Evolutionary conservation across 2,329 filamentous ascomycete genomes (phyloP), one percentile per base, ranked within the genome.

Genomic region (Metarhizium sp.): DNA sequence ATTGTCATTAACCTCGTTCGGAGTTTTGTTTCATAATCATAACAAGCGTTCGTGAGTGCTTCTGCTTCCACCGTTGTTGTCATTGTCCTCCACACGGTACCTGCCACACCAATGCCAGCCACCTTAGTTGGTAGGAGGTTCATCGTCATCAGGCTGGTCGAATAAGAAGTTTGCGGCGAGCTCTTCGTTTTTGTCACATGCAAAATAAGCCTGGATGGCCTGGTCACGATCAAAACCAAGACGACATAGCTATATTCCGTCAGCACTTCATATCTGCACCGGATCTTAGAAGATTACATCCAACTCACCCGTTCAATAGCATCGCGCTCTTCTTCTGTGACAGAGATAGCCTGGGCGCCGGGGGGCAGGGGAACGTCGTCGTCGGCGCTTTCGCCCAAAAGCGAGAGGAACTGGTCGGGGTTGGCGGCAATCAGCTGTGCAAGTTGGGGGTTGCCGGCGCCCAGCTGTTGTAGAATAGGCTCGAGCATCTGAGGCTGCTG

Each of bases 141-240:
- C 85, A 40, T 89, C 86, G 50, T 96, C 92, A 59, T 95, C 91
- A 10, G 92, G 92, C 74, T 97, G 91, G 65, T 99, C 94, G 68
- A 99, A 99, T 58, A 99, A 79, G 73, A 96, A 97, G 75, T 99
- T 99, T 60, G 94, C 94, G 0, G 94, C 94, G 52, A 99, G 80
- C 73, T 99, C 94, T 75, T 99, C 94, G 71, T 99, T 97, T 82
- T 97, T 99, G 74, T 99, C 94, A 72, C 94, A 99, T 38, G 94
- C 94, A 69, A 99, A 99, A 75, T 97, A 99, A 30, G 94, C 94
- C 75, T 99, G 92, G 62, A 97, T 96, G 52, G 94, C 94, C 64
- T 91, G 84, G 64, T 97, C 91, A 58, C 92, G 86, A 64, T 92
- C 85, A 70, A 99, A 99, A 40, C 94, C 94, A 48, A 99, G 85